A percentile compares a stretch with the other conserved stretches of the same genome.
Conservation (phyloP, 768 basidiomycete species). For the Pleurotus citrinopileatus region DNA sequence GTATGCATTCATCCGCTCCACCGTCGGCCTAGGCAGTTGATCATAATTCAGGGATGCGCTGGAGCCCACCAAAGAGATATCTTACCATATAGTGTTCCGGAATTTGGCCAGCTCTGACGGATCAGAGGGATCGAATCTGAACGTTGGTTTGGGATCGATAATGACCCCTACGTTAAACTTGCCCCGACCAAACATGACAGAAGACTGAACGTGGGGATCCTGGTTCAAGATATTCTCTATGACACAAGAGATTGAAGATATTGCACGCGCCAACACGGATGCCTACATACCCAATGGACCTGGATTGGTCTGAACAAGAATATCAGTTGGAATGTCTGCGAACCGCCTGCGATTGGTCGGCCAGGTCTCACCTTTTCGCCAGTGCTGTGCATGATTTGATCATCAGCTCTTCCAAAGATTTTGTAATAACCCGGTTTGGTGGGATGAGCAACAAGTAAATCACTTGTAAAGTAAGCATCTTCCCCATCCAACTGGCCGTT, state of each 20-base stretch:
- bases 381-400: slow-evolving; percentile 37
- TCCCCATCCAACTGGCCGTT: slow-evolving; percentile 34
- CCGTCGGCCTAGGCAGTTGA: slow-evolving; percentile 26
- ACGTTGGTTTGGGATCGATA: slow-evolving; percentile 24
- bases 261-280: background rate
- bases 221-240: slow-evolving; percentile 34
- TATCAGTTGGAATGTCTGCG: background rate
- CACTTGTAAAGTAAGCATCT: slow-evolving; percentile 40
- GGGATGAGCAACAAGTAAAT: slow-evolving; percentile 43
- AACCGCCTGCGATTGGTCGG: background rate
- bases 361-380: slow-evolving; percentile 28
- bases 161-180: slow-evolving; percentile 30
- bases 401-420: slow-evolving; percentile 35
- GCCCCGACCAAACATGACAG: slow-evolving; percentile 35
- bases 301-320: slow-evolving; percentile 30
- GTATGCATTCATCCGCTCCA: slow-evolving; percentile 30
- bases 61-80: background rate
- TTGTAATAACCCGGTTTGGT: slow-evolving; percentile 34
- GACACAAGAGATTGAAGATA: slow-evolving; percentile 1
- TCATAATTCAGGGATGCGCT: background rate
- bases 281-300: slow-evolving; percentile 25
- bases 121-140: slow-evolving; percentile 20
- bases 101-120: slow-evolving; percentile 17
- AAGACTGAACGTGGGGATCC: slow-evolving; percentile 22
- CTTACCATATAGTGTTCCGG: slow-evolving; percentile 23